A percentile compares a stretch with the other conserved stretches of the same genome.
Conservation (phyloP, 108 stramenopile species). For the Parmales sp. region DNA sequence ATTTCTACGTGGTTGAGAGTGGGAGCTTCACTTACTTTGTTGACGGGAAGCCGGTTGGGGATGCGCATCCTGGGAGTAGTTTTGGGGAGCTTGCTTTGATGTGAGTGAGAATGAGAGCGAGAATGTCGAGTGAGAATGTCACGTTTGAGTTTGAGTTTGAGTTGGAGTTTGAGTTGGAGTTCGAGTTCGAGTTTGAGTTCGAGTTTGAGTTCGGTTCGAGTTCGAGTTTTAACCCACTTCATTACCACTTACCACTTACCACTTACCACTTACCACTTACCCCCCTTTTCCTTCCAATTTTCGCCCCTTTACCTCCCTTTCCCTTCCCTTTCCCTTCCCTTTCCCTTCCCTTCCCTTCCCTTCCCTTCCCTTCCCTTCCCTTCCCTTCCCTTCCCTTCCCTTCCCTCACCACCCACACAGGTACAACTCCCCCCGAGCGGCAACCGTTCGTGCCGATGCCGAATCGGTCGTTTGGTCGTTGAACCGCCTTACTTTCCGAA, state of each 20-base stretch:
- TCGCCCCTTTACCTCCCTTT: neutral
- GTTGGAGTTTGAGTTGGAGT: no score
- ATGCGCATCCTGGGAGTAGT: constrained; percentile 40
- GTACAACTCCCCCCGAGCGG: constrained; percentile 86
- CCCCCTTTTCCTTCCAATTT: no score
- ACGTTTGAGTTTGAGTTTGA: no score
- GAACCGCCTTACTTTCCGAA: constrained; percentile 65
- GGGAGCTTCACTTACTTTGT: constrained; percentile 51
- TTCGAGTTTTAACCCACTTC: no score
- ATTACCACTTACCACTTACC: no score
- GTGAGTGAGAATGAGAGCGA: no score
- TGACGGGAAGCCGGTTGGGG: constrained; percentile 59
- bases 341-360: constrained; percentile 7
- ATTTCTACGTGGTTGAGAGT: constrained; percentile 39
- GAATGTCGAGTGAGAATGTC: no score
- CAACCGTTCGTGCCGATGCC: constrained; percentile 44
- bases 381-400: neutral
- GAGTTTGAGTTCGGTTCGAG: no score
- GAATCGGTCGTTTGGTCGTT: constrained; percentile 38
- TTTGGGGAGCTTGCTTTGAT: constrained; percentile 72
- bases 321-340: neutral
- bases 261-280: no score
- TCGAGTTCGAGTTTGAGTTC: no score
- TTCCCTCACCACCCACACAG: constrained; percentile 22
- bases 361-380: neutral